These are phyloP conservation scores for Malus fusca DNA, from an alignment of 306 rosid genomes.

Conservation along the genomic window DNA sequence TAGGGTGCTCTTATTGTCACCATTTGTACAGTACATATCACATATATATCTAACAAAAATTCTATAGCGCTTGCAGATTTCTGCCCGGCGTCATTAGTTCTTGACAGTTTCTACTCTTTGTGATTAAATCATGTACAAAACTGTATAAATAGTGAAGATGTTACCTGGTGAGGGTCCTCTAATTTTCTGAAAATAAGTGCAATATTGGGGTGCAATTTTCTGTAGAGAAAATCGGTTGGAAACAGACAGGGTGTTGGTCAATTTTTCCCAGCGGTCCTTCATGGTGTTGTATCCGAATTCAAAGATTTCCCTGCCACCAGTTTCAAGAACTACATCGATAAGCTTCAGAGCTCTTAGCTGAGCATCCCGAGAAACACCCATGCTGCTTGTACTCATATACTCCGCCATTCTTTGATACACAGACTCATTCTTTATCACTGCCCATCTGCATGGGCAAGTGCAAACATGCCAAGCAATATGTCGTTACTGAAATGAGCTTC, in stretches of 20 bases:
- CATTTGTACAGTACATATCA: no score
- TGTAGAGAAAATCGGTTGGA: conserved; percentile 49
- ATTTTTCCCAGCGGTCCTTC: conserved; percentile 30
- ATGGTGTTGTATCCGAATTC: conserved; percentile 32
- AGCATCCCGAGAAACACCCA: conserved; percentile 43
- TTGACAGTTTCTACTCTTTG: background rate
- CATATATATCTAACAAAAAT: no score
- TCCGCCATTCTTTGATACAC: conserved; percentile 35
- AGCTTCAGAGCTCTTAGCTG: conserved; percentile 41
- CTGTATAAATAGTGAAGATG: background rate
- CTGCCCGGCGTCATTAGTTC: no score
- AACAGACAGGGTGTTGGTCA: conserved; percentile 16
- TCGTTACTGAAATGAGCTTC: background rate
- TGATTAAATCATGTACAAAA: background rate
- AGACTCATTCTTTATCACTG: conserved; percentile 37
- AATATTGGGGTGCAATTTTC: conserved; percentile 19
- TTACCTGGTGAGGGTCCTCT: conserved; percentile 46
- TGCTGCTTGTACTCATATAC: background rate
- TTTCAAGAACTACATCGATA: conserved; percentile 23
- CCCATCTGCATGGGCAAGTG: conserved; percentile 33
- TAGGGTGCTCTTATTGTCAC: no score
- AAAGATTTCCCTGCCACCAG: conserved; percentile 24
- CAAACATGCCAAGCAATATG: background rate
- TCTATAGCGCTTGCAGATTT: no score
- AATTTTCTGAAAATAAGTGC: conserved; percentile 18